Base-by-base conservation (phyloP, 768 basidiomycete genomes). In the Wakefieldia striispora region DNA sequence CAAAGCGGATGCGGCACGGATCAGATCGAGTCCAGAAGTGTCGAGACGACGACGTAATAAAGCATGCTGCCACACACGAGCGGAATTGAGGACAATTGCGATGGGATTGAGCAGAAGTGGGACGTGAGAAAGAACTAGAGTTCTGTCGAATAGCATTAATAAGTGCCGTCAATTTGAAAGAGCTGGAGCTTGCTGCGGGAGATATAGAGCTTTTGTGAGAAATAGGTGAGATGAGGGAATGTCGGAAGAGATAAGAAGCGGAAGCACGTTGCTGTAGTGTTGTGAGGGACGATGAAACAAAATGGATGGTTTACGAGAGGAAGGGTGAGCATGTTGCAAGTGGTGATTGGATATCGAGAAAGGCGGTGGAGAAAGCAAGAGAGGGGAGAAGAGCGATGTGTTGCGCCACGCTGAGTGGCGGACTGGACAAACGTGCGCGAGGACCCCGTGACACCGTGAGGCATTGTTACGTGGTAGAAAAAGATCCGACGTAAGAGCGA, bases 371-470 rank as follows among this genome's bases (percentile, higher is more conserved):
- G 38, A 45, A 37, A 45, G 38, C 40, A 36, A 45, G 40, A 46
- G 56, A 45, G 24, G 40, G 45, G 23, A 6, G 26, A 40, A 19
- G 16, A 29, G 45, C 12, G 20, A 43, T 35, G 35, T 16, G 34
- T 27, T 21, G 47, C 36, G 44, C 17, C 38, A 26, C 29, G 31
- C 40, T 40, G 50, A 61, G 53, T 58, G 54, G 55, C 43, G 50
- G 58, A 35, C 51, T 43, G 55, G 54, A 61, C 66, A 61, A 70
- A 68, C 66, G 66, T 68, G 66, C 68, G 68, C 64, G 14, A 47
- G 54, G 68, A 68, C 66, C 68, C n/a, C 66, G 39, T 64, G 68
- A 43, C 68, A 68, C 68, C 66, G 63, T 54, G 19, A 49, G 47
- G 48, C 51, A 52, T 57, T 52, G 63, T 44, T 19, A 12, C 4